Evolutionary conservation across 2,329 filamentous ascomycete genomes (phyloP), one percentile per base, ranked within the genome.

Genomic region (Microsporum canis): DNA sequence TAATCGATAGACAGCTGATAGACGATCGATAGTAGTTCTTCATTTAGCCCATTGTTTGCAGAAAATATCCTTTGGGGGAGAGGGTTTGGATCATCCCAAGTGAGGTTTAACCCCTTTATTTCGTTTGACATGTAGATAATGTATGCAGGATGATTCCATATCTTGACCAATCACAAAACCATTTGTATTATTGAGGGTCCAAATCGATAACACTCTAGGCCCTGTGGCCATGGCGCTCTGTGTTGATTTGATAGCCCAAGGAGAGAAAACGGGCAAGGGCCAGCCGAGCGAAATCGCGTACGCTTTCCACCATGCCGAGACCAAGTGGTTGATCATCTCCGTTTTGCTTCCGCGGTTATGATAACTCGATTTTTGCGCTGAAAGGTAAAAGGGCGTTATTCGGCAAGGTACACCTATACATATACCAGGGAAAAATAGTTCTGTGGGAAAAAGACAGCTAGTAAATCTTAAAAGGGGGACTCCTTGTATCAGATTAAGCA

Each of bases 11-110:
- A 12, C 29, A 14, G 10, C 33, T 27, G 49, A 33, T 53, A 53
- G 49, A 33, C 49, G 33, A 34, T 53, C 49, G 49, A 53, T 53
- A 53, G 49, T 53, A 53, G 49, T 53, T 53, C 49, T n/a, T 53
- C 2, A 29, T 33, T 12, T 5, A 10, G 12, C 4, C 4, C 49
- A 12, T n/a, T 31, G 8, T 27, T 1, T 53, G 49, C 29, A 53
- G 12, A 8, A n/a, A 5, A 33, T 33, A 6, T 12, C 49, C 27
- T 53, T 23, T 23, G 17, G 17, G 17, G 27, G 49, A 29, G 49
- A 17, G 12, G 12, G 33, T 34, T 53, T 53, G 49, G 49, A 53
- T 33, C 6, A 53, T 53, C 49, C 49, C 1, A 53, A 33, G 49
- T 53, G 27, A 53, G 49, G 49, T 10, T 53, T 53, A 33, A 34